phyloP scores from a whole-genome alignment of 2,329 filamentous ascomycete species.

The Colletotrichum agaves region DNA sequence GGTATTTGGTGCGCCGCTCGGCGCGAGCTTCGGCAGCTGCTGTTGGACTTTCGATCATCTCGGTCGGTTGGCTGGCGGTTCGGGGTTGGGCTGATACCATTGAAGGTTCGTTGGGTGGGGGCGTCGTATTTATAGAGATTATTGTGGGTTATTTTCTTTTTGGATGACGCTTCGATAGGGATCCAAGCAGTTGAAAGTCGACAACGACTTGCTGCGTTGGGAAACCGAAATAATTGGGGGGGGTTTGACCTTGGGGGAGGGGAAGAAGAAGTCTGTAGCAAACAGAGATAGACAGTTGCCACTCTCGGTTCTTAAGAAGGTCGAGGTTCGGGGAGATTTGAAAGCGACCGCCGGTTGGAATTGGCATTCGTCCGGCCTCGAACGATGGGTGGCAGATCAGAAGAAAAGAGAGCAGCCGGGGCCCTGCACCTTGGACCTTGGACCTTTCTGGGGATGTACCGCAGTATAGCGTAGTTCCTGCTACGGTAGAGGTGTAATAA shows the following conservation, averaged over 20 bases:
- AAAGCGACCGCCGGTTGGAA: constrained; percentile 20
- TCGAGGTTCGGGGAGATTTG: constrained; percentile 9
- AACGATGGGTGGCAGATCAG: constrained; percentile 27
- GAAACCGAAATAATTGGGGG: constrained; percentile 9
- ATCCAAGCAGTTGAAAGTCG: constrained; percentile 7
- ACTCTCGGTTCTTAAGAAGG: constrained; percentile 13
- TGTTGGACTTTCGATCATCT: constrained; percentile 47
- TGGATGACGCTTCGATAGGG: constrained; percentile 19
- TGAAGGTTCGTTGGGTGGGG: constrained; percentile 22
- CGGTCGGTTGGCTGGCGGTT: constrained; percentile 3
- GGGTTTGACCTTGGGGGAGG: neutral
- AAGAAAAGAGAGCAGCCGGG: constrained; percentile 24
- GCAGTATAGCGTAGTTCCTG: too few relatives aligned
- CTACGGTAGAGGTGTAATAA: too few relatives aligned
- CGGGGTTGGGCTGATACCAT: constrained; percentile 2
- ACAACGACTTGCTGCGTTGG: constrained; percentile 16
- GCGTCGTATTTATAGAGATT: constrained; percentile 3
- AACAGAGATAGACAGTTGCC: neutral
- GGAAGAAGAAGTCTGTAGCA: neutral
- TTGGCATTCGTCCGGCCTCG: constrained; percentile 32
- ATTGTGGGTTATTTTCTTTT: neutral
- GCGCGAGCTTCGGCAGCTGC: constrained; percentile 53
- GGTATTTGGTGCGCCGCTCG: constrained; percentile 63
- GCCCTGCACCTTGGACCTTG: constrained; percentile 11
- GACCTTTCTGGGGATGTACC: constrained; percentile 4